Percentiles rank a stretch among this genome's conserved stretches.
Conservation (phyloP, 208 protist genomes). For the Wallacemonas sp. region DNA sequence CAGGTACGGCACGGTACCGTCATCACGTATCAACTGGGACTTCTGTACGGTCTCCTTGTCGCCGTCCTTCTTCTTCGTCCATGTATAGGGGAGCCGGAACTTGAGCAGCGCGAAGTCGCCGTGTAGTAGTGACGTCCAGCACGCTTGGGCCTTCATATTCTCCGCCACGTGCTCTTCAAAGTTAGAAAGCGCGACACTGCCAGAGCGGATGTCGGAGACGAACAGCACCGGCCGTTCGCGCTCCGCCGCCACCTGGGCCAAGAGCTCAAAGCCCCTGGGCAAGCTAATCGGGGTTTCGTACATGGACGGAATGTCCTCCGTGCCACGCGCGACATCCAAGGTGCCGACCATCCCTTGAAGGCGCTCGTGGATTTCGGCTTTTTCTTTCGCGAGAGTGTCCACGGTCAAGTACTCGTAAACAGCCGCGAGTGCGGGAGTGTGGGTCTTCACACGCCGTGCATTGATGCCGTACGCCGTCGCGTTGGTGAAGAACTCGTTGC, state of each 20-base stretch:
- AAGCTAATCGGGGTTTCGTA: constrained; percentile 70
- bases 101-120: constrained; percentile 93
- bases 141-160: constrained; percentile 92
- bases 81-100: constrained; percentile 94
- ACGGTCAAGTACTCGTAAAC: constrained; percentile 61
- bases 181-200: constrained; percentile 72
- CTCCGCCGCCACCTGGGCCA: constrained; percentile 75
- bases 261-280: constrained; percentile 65
- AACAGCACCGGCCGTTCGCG: constrained; percentile 87
- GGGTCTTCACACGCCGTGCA: constrained; percentile 62
- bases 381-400: constrained; percentile 26
- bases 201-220: constrained; percentile 94
- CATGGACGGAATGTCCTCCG: constrained; percentile 87
- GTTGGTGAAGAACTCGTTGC: constrained; percentile 96
- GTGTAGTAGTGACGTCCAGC: constrained; percentile 91
- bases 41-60: constrained; percentile 38
- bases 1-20: constrained; percentile 87
- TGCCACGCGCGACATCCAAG: constrained; percentile 82
- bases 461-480: constrained; percentile 90
- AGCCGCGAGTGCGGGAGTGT: constrained; percentile 47
- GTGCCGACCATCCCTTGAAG: constrained; percentile 78
- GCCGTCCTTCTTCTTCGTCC: constrained; percentile 49
- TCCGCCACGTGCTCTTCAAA: constrained; percentile 90
- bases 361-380: constrained; percentile 56
- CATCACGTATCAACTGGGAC: constrained; percentile 49